Evolutionary conservation across 441 rosid genomes (phyloP).

Genomic region (Aleurites moluccanus): DNA sequence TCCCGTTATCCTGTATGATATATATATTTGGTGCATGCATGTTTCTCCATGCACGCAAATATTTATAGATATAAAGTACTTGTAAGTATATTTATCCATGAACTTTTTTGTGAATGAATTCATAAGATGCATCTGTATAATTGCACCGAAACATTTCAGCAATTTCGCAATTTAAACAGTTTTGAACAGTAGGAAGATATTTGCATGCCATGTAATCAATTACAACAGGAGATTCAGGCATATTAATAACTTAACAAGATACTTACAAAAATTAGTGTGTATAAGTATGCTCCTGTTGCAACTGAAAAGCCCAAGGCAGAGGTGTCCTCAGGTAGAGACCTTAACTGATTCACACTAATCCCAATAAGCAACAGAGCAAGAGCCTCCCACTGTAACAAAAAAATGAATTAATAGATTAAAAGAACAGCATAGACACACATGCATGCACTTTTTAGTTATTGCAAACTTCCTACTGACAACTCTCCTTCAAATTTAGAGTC

Average conservation of each 20-base stretch:
- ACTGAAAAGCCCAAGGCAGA: conserved; percentile 70
- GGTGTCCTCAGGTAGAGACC: conserved; percentile 76
- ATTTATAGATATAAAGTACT: not conserved
- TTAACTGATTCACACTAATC: conserved; percentile 86
- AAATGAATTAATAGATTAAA: not conserved
- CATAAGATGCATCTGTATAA: not conserved
- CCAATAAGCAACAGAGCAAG: conserved; percentile 96
- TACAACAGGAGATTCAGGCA: not conserved
- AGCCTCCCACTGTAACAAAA: conserved; percentile 88
- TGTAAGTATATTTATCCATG: not conserved
- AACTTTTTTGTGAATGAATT: not conserved
- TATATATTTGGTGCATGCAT: not conserved
- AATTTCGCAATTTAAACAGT: not conserved
- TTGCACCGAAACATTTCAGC: not conserved
- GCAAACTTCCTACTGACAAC: not conserved
- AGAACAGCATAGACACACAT: not conserved
- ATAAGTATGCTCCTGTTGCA: conserved; percentile 80
- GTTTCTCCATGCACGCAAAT: not conserved
- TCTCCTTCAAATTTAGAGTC: not conserved
- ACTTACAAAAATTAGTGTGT: conserved; percentile 84
- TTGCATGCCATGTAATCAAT: not conserved
- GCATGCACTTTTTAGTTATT: not conserved
- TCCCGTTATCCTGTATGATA: not conserved
- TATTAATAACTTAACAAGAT: too few relatives aligned
- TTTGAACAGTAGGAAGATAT: not conserved